Percentiles rank a stretch among this genome's conserved stretches.
Evolutionary conservation across 2,329 filamentous ascomycete species (phyloP).

Genomic region (Fusarium miscanthi): DNA sequence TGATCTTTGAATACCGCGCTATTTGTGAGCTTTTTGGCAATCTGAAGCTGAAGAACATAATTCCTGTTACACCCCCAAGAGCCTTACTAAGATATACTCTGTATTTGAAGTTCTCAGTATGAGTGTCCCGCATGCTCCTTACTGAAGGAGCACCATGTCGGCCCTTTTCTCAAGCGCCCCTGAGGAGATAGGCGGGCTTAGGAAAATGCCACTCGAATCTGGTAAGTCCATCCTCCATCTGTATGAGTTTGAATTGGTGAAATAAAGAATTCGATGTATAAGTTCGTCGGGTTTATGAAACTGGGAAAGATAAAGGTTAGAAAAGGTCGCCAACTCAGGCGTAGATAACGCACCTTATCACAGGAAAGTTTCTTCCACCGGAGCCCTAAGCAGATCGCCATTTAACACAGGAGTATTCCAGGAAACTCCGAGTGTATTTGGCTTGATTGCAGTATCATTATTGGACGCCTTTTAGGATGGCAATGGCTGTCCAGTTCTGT

Average conservation of each 20-base stretch:
- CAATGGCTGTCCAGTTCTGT: background rate
- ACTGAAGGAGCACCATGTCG: background rate
- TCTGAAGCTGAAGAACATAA: rapidly evolving
- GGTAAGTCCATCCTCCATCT: background rate
- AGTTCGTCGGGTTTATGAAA: background rate
- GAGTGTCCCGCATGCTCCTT: background rate
- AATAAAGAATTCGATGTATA: background rate
- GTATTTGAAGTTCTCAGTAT: background rate
- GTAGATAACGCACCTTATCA: background rate
- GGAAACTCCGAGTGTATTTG: rapidly evolving
- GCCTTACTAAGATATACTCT: no score
- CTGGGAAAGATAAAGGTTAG: background rate
- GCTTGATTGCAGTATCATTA: no score
- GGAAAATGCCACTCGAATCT: background rate
- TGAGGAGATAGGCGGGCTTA: background rate
- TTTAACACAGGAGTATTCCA: rapidly evolving
- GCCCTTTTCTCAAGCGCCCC: background rate
- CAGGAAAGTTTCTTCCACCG: rapidly evolving
- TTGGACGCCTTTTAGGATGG: background rate
- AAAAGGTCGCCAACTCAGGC: background rate
- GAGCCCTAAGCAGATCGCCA: rapidly evolving
- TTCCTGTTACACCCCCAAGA: rapidly evolving
- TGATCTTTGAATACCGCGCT: no score
- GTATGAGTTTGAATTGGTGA: background rate
- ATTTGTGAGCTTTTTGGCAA: background rate